Evolutionary conservation across 1,284 basidiomycete species (phyloP), one percentile per base, ranked within the genome.

Genomic region (Sanguinoderma infundibulare): DNA sequence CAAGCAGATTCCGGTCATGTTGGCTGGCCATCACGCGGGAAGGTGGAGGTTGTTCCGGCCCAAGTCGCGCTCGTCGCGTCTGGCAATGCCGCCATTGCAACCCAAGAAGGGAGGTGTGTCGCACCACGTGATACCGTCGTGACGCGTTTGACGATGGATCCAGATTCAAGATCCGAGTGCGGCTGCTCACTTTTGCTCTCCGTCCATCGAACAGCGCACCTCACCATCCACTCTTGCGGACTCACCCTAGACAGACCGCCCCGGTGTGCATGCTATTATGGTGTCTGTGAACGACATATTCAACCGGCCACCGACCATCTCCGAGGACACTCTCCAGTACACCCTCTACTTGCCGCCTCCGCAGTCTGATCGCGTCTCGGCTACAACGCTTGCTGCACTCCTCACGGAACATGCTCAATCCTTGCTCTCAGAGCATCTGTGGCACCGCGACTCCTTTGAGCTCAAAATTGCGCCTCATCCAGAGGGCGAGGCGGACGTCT

Each of bases 401-500:
- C 87, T 96, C 62, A 80, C 82, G 46, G 75, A 80, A 39, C 82
- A 84, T 68, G 84, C 88, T 53, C 79, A 90, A 30, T 74, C 78
- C 2, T 71, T 90, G 3, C 80, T 96, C 2, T 83, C 84, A 1
- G 81, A 80, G 51, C 90, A 94, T 75, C 77, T 96, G 57, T 97
- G 95, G 95, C 93, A 97, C 73, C 89, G 93, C 57, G 95, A 97
- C 76, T 71, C 85, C 2, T 95, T 95, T 73, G 91, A 95, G 75
- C 79, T 96, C 64, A 94, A 92, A 69, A 81, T 91, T 2, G 81
- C 80, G 6, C 67, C 76, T 49, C 77, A 86, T 65, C 72, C 77
- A 20, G 80, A 86, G 55, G 73, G 71, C 15, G 72, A 81, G 42
- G 55, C 55, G 38, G 60, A 66, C 36, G 76, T 70, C 17, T 87